Conservation (phyloP, 257 asterid species). For the Lavandula angustifolia region DNA sequence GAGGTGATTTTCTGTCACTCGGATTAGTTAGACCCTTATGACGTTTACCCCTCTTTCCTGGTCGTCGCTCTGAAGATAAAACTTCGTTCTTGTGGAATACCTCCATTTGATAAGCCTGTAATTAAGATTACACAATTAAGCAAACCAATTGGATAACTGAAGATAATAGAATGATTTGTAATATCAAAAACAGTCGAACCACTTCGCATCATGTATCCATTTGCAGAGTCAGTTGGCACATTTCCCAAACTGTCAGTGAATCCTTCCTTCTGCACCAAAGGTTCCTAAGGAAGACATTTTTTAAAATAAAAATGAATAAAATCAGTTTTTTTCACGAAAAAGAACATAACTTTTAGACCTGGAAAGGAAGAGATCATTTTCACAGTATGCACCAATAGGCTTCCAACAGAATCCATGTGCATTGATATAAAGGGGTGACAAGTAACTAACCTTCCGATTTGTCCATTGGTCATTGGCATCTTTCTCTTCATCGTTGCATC, state of each 20-base stretch:
- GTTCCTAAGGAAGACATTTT: constrained; percentile 38
- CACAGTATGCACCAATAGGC: constrained; percentile 9
- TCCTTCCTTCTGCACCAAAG: constrained; percentile 49
- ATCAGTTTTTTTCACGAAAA: constrained; percentile 15
- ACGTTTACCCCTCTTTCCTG: constrained; percentile 76
- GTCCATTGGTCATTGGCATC: constrained; percentile 42
- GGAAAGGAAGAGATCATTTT: constrained; percentile 20
- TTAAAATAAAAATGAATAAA: constrained; percentile 2
- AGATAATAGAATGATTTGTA: constrained; percentile 5
- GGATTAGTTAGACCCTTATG: constrained; percentile 50
- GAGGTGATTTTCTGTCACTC: constrained; percentile 49
- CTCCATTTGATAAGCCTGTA: constrained; percentile 53
- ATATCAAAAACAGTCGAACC: constrained; percentile 39
- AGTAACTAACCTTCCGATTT: constrained; percentile 44
- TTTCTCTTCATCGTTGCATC: constrained; percentile 38
- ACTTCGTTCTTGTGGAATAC: constrained; percentile 47
- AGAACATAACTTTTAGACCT: constrained; percentile 11
- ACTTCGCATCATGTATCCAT: constrained; percentile 41
- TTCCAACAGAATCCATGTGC: constrained; percentile 8
- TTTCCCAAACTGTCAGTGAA: constrained; percentile 35
- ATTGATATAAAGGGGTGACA: constrained; percentile 1
- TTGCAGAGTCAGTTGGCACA: constrained; percentile 36
- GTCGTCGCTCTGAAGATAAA: constrained; percentile 51
- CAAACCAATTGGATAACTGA: constrained; percentile 17
- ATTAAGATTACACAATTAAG: constrained; percentile 25